Evolutionary conservation across 768 basidiomycete genomes (phyloP).

Genomic region (Lyophyllum decastes): DNA sequence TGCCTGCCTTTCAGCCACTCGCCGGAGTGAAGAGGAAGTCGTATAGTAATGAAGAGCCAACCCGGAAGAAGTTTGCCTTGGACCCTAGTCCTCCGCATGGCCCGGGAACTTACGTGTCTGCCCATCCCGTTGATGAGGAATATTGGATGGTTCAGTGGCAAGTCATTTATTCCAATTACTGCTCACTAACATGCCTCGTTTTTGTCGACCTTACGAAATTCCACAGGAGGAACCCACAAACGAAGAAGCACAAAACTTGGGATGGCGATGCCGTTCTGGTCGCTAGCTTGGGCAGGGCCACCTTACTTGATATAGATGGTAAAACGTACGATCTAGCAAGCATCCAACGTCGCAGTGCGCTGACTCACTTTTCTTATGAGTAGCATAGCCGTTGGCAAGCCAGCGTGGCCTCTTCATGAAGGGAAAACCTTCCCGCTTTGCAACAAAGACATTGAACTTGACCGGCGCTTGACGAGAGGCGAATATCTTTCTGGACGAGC

Average conservation of each 20-base stretch:
- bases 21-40: slow-evolving; percentile 34
- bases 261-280: slow-evolving; percentile 79
- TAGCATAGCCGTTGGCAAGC: slow-evolving; percentile 56
- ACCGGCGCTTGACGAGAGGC: slow-evolving; percentile 50
- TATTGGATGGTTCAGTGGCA: slow-evolving; percentile 86
- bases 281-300: slow-evolving; percentile 44
- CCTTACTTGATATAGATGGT: slow-evolving; percentile 63
- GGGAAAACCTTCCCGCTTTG: slow-evolving; percentile 41
- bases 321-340: slow-evolving; percentile 51
- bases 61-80: slow-evolving; percentile 32
- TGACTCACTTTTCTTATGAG: background rate
- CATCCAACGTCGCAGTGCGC: background rate
- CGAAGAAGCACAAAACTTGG: slow-evolving; percentile 89
- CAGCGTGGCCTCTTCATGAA: slow-evolving; percentile 39
- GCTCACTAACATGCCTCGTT: background rate
- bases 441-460: slow-evolving; percentile 67
- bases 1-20: slow-evolving; percentile 35
- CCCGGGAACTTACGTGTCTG: background rate
- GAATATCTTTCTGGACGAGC: slow-evolving; percentile 69
- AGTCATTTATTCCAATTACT: slow-evolving; percentile 1
- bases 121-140: slow-evolving; percentile 15
- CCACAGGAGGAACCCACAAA: slow-evolving; percentile 64
- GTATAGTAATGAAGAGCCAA: slow-evolving; percentile 26
- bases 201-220: background rate
- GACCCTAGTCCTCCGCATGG: slow-evolving; percentile 10